Base-by-base conservation (phyloP, 1,284 basidiomycete species). In the Sparassis latifolia region DNA sequence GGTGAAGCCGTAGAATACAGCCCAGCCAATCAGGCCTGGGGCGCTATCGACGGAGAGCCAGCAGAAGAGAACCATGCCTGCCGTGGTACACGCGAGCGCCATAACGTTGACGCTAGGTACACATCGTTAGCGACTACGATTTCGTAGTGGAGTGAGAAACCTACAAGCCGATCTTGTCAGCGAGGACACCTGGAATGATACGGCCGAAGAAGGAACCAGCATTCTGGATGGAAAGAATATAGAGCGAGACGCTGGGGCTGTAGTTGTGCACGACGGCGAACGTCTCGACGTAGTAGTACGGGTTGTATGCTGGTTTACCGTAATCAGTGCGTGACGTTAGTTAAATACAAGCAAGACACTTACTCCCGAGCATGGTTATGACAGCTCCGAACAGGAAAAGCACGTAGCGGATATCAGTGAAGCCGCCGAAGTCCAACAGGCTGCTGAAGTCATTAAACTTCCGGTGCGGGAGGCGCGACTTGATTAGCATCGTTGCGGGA, bases 141-240 rank as follows among this genome's bases (percentile, higher is more conserved):
- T 38, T 38, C 35, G 35, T n/a, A 7, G n/a, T 38, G 52, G 12
- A 58, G 55, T 45, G 52, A 55, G 9, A 50, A 52, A 5, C 83
- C 83, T 48, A 84, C 58, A 51, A 67, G 35, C 35, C 35, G n/a
- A 38, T 38, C 35, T 38, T 64, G 64, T 85, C 83, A 50, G 83
- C 80, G n/a, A 82, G 57, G 53, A 76, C 72, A 0, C 79, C 78
- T 7, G 83, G 83, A 2, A 73, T 70, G 38, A 84, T 66, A 10
- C 82, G 80, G 10, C 83, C 82, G 38, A 62, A 43, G 29, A 83
- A 65, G 0, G 81, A 75, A 3, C 80, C 80, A 0, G 73, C 79
- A 55, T 84, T 85, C 69, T 85, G 71, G 39, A 78, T 70, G 0
- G 81, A 77, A 12, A 84, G 69, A 5, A 80, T 68, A 53, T 73